Evolutionary conservation across 768 basidiomycete genomes (phyloP), one percentile per base, ranked within the genome.

Genomic region (Trametes gibbosa): DNA sequence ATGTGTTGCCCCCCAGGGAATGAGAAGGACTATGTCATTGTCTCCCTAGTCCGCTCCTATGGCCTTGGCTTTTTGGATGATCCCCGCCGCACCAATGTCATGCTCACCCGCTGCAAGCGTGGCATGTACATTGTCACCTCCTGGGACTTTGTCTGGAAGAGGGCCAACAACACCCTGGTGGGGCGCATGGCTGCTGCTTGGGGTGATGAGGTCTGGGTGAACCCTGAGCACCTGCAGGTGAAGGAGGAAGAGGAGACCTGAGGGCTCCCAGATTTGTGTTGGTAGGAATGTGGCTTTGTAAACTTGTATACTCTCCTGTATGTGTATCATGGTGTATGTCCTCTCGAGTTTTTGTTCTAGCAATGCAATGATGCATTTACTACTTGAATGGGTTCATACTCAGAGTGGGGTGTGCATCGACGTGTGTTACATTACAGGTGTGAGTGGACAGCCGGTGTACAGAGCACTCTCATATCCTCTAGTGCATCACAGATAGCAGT

Each of bases 61-160:
- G 79, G 76, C 3, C 74, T 87, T 47, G 92, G 91, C 5, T 94
- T 94, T 63, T 75, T 94, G 34, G 67, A 71, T 14, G 85, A 85
- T 65, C 63, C 78, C 10, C 79, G 86, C 27, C 79, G 92, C 17
- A 86, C 88, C 53, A 93, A 94, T 84, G 91, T 94, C 58, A 92
- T 94, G 90, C 84, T 93, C 8, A 87, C 85, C 47, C 82, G 92
- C 37, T 91, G 87, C 78, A 87, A 87, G 69, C 77, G 73, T 50
- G 86, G 84, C 29, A 92, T 93, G 90, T 84, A 84, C 58, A 87
- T 94, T 64, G 76, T 87, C 51, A 78, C 86, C 21, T 89, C 77
- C 65, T 75, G 76, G 62, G 73, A 74, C 17, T 93, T 92, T 67
- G 74, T 93, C 40, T 37, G 16, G 21, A 79, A 80, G 10, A 66